These are phyloP conservation scores for Citrullus colocynthis DNA, from an alignment of 306 rosid genomes.

Conservation along the genomic window DNA sequence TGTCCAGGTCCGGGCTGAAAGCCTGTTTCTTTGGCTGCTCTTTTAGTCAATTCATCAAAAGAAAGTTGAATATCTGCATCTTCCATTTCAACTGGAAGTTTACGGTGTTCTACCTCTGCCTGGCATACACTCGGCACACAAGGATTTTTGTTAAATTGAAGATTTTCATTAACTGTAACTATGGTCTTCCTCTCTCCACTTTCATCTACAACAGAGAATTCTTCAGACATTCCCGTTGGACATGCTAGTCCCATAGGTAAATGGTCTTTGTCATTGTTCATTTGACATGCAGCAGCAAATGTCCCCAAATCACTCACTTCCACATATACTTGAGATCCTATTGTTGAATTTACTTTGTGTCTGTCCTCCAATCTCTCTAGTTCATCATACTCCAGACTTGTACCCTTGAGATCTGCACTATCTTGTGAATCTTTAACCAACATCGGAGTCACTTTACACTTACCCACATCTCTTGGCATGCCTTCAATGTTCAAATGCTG, in stretches of 20 bases:
- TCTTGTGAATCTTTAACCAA: conserved; percentile 17
- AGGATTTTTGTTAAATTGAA: conserved; percentile 4
- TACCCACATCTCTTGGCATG: conserved; percentile 16
- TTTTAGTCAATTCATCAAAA: conserved; percentile 16
- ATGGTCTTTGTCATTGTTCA: conserved; percentile 14
- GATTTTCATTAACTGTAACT: conserved; percentile 16
- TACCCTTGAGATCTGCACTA: conserved; percentile 12
- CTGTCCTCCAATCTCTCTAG: conserved; percentile 9
- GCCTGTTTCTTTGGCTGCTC: conserved; percentile 18
- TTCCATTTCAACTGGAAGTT: conserved; percentile 18
- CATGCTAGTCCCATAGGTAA: conserved; percentile 16
- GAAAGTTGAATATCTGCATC: conserved; percentile 16
- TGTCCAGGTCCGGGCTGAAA: conserved; percentile 15
- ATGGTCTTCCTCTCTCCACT: conserved; percentile 14
- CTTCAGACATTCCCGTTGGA: conserved; percentile 19
- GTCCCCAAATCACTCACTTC: conserved; percentile 12
- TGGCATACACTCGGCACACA: conserved; percentile 13
- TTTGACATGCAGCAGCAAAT: conserved; percentile 16
- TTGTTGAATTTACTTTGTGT: conserved; percentile 17
- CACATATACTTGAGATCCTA: conserved; percentile 13
- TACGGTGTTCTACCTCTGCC: conserved; percentile 15
- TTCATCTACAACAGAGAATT: conserved; percentile 21
- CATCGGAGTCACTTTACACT: conserved; percentile 14
- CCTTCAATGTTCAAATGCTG: conserved; percentile 18
- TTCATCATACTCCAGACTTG: conserved; percentile 13